Conservation (phyloP, 768 basidiomycete species). For the Pisolithus microcarpus region DNA sequence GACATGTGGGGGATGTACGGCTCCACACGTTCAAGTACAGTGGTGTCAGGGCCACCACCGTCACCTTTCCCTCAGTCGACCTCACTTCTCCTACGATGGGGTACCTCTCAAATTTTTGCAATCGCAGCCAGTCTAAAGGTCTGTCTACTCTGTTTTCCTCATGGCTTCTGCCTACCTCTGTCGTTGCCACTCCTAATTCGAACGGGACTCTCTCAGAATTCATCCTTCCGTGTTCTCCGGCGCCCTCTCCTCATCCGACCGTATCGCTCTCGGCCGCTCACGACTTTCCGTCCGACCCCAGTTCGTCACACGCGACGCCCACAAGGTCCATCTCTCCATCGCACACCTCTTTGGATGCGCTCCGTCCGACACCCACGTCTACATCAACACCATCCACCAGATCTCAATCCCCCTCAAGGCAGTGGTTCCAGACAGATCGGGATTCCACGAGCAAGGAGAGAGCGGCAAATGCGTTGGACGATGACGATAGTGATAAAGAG, state of each 20-base stretch:
- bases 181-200: slow-evolving; percentile 29
- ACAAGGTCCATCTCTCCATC: slow-evolving; percentile 32
- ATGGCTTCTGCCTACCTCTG: slow-evolving; percentile 30
- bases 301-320: slow-evolving; percentile 14
- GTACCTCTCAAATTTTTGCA: not conserved
- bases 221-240: slow-evolving; percentile 30
- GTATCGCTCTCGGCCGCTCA: slow-evolving; percentile 44
- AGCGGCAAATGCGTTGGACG: slow-evolving; percentile 38
- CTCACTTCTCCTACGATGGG: slow-evolving; percentile 13
- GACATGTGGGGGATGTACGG: too few species aligned
- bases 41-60: too few species aligned
- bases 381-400: slow-evolving; percentile 21
- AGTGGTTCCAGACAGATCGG: slow-evolving; percentile 48
- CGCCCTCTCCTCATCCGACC: slow-evolving; percentile 55
- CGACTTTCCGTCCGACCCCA: slow-evolving; percentile 6
- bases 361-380: slow-evolving; percentile 37
- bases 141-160: not conserved
- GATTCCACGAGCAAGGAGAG: slow-evolving; percentile 30
- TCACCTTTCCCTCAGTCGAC: not conserved
- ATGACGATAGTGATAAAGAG: slow-evolving; percentile 42
- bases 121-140: not conserved
- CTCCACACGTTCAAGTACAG: too few species aligned
- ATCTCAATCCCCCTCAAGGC: slow-evolving; percentile 23
- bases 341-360: slow-evolving; percentile 50
- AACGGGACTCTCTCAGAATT: slow-evolving; percentile 39